Evolutionary conservation across 2,329 filamentous ascomycete species (phyloP).

Genomic region (Colletotrichum liriopes): DNA sequence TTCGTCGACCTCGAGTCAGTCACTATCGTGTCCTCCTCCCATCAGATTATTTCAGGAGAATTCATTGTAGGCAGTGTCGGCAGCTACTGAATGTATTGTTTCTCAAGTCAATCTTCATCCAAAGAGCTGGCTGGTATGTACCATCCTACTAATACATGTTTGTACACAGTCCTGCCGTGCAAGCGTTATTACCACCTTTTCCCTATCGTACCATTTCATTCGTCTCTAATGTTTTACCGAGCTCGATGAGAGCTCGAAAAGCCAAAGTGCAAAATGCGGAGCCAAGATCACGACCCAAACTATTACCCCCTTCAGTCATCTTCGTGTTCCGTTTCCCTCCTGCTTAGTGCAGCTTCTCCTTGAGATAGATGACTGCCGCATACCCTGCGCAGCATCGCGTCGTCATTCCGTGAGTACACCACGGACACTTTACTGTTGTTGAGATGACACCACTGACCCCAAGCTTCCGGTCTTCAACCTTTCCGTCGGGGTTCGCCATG

Average conservation of each 20-base stretch:
- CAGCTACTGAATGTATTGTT: conserved; percentile 16
- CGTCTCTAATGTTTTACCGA: background rate
- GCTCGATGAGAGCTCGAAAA: background rate
- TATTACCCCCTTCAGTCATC: background rate
- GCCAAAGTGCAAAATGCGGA: background rate
- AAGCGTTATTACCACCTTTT: background rate
- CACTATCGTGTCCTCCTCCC: background rate
- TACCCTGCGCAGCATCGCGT: conserved; percentile 79
- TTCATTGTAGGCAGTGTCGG: background rate
- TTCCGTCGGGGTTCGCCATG: conserved; percentile 72
- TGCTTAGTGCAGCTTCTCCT: conserved; percentile 72
- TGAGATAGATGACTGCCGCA: conserved; percentile 76
- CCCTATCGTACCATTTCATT: background rate
- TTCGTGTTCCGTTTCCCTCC: background rate
- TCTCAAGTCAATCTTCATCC: conserved; percentile 16
- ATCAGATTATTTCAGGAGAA: too few relatives aligned
- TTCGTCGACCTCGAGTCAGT: too few relatives aligned
- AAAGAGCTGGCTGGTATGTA: conserved; percentile 13
- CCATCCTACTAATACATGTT: conserved; percentile 8
- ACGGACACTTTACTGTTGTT: conserved; percentile 78
- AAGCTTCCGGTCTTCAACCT: conserved; percentile 66
- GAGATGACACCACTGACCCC: conserved; percentile 71
- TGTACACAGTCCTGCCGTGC: conserved; percentile 10
- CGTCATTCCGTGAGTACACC: conserved; percentile 81
- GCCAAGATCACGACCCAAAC: background rate